These are phyloP conservation scores for Coniochaeta ligniaria DNA, from an alignment of 2,329 filamentous ascomycete genomes.

Conservation along the genomic window DNA sequence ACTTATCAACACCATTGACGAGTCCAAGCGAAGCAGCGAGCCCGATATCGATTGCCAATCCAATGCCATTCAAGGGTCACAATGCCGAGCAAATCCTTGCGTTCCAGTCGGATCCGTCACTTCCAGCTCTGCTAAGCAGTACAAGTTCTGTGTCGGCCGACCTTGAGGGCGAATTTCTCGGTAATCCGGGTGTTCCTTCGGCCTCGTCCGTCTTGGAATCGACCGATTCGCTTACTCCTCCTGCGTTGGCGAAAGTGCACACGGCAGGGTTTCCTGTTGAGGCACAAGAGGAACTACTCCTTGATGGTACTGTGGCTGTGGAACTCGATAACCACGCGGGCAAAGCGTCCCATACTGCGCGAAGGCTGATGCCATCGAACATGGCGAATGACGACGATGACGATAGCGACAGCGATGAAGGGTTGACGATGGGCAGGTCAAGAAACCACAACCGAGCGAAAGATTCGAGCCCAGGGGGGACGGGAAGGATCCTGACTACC, in stretches of 20 bases:
- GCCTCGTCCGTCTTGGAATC: constrained; percentile 40
- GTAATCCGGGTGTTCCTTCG: constrained; percentile 38
- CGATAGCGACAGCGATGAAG: constrained; percentile 47
- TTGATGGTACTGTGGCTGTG: constrained; percentile 20
- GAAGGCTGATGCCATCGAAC: constrained; percentile 6
- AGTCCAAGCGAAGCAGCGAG: constrained; percentile 47
- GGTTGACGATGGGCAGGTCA: constrained; percentile 44
- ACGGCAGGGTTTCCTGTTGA: constrained; percentile 39
- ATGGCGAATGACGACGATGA: constrained; percentile 30
- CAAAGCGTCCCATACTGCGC: constrained; percentile 1
- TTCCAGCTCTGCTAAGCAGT: constrained; percentile 56
- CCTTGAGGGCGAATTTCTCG: constrained; percentile 52
- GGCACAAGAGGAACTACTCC: constrained; percentile 23
- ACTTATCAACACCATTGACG: constrained; percentile 42
- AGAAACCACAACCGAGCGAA: constrained; percentile 33
- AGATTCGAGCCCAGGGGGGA: constrained; percentile 17
- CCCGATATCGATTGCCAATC: constrained; percentile 33
- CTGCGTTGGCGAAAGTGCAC: constrained; percentile 40
- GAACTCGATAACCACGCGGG: constrained; percentile 10
- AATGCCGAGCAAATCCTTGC: constrained; percentile 38
- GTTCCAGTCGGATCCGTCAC: constrained; percentile 57
- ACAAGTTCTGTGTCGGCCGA: constrained; percentile 59
- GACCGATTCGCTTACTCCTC: constrained; percentile 47
- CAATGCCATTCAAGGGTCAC: constrained; percentile 26
- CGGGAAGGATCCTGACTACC: constrained; percentile 23